Percentiles rank a stretch among this genome's conserved stretches.
These are phyloP conservation scores for Phytophthora ohioensis DNA, from an alignment of 352 stramenopile genomes.

Conservation along the genomic window DNA sequence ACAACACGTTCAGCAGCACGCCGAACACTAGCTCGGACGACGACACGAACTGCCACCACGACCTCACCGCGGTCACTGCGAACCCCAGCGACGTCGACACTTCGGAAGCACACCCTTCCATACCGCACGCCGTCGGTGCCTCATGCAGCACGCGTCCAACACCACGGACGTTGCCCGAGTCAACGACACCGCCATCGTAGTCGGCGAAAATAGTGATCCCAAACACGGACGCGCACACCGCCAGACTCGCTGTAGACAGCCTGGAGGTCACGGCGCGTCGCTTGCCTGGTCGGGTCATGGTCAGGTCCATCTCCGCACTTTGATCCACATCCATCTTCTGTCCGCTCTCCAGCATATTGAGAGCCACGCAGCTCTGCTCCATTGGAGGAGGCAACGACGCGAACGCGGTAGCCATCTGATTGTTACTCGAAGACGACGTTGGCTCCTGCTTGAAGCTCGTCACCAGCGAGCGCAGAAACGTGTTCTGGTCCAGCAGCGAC, in stretches of 20 bases:
- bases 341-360: conserved; percentile 41
- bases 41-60: conserved; percentile 61
- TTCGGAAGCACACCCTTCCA: conserved; percentile 38
- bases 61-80: conserved; percentile 41
- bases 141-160: conserved; percentile 73
- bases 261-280: conserved; percentile 48
- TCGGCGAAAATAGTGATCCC: conserved; percentile 78
- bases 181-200: conserved; percentile 46
- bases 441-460: conserved; percentile 53
- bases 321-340: conserved; percentile 40
- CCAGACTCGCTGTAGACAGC: conserved; percentile 66
- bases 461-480: conserved; percentile 80
- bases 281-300: conserved; percentile 43
- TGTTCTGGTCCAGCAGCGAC: conserved; percentile 80
- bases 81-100: conserved; percentile 42
- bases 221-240: conserved; percentile 79
- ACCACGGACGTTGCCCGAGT: conserved; percentile 57
- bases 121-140: conserved; percentile 48
- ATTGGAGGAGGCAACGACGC: conserved; percentile 44
- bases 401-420: conserved; percentile 25
- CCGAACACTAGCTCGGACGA: conserved; percentile 72
- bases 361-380: conserved; percentile 26
- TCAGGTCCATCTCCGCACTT: conserved; percentile 27
- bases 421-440: conserved; percentile 16
- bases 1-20: conserved; percentile 77